Conservation (phyloP, 805 yeast genomes). For the Cyberlindnera bimundalis region DNA sequence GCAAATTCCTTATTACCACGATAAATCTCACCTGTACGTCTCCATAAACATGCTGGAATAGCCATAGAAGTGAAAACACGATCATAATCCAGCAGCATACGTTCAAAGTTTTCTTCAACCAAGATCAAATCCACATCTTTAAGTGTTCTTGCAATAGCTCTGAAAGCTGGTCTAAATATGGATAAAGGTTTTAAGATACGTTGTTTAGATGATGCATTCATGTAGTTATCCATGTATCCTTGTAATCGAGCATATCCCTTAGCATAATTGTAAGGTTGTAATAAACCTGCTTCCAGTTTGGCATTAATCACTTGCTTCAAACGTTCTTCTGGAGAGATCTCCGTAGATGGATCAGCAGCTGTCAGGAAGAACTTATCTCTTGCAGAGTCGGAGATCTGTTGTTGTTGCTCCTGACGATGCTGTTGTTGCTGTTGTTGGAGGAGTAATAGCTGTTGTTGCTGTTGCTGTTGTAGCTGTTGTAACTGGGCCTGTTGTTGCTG, state of each 20-base stretch:
- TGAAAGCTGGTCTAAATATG: conserved; percentile 85
- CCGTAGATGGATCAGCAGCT: conserved; percentile 96
- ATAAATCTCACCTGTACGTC: conserved; percentile 94
- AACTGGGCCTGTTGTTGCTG: conserved; percentile 5
- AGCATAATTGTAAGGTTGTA: conserved; percentile 92
- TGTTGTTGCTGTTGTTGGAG: conserved; percentile 13
- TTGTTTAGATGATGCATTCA: conserved; percentile 80
- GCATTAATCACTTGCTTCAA: conserved; percentile 92
- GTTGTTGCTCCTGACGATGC: conserved; percentile 15
- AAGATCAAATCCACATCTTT: conserved; percentile 88
- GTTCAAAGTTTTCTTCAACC: conserved; percentile 91
- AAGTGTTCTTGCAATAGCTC: conserved; percentile 86
- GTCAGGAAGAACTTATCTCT: conserved; percentile 90
- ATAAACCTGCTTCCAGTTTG: conserved; percentile 85
- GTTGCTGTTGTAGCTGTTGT: conserved; percentile 9
- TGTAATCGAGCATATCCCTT: conserved; percentile 89
- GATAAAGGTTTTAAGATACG: conserved; percentile 83
- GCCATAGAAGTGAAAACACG: conserved; percentile 97
- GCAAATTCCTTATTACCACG: conserved; percentile 97
- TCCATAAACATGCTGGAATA: conserved; percentile 95
- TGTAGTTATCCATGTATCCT: conserved; percentile 86
- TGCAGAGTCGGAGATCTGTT: conserved; percentile 58
- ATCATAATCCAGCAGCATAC: conserved; percentile 90
- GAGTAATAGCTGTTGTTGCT: conserved; percentile 10
- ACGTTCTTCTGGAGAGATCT: conserved; percentile 89